These are phyloP conservation scores for Thelonectria rubi DNA, from an alignment of 2,329 filamentous ascomycete genomes.

Conservation along the genomic window DNA sequence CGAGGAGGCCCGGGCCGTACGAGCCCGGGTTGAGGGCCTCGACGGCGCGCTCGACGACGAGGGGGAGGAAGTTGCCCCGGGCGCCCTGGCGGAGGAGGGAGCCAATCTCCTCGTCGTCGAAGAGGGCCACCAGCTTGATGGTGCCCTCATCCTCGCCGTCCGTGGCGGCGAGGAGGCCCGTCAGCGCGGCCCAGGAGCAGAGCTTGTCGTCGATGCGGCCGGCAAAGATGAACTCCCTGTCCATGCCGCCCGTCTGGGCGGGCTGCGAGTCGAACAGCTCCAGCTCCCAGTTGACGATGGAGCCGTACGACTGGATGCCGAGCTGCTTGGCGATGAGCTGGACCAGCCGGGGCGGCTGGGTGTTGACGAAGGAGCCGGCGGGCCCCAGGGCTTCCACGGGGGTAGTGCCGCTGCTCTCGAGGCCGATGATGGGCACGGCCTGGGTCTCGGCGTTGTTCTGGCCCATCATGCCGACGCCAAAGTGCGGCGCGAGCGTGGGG, in stretches of 20 bases:
- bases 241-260: conserved; percentile 82
- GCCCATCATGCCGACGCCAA: conserved; percentile 78
- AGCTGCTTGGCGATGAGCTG: conserved; percentile 82
- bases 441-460: conserved; percentile 86
- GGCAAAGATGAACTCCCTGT: conserved; percentile 93
- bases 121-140: conserved; percentile 91
- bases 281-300: conserved; percentile 94
- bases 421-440: conserved; percentile 90
- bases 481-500: conserved; percentile 92
- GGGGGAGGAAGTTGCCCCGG: conserved; percentile 85
- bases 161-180: conserved; percentile 78
- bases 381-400: conserved; percentile 62
- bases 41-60: conserved; percentile 81
- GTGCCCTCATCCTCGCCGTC: conserved; percentile 67
- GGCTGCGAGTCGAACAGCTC: conserved; percentile 94
- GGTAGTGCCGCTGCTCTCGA: conserved; percentile 71
- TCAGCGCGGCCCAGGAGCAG: conserved; percentile 90
- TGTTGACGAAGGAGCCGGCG: conserved; percentile 77
- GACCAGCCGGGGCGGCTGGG: conserved; percentile 86
- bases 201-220: conserved; percentile 98
- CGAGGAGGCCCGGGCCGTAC: conserved; percentile 70
- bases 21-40: conserved; percentile 68
- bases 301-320: conserved; percentile 73
- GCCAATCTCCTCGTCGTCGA: conserved; percentile 97
- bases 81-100: conserved; percentile 91